phyloP scores from a whole-genome alignment of 768 basidiomycete genomes.

The Rhodocollybia butyracea region DNA sequence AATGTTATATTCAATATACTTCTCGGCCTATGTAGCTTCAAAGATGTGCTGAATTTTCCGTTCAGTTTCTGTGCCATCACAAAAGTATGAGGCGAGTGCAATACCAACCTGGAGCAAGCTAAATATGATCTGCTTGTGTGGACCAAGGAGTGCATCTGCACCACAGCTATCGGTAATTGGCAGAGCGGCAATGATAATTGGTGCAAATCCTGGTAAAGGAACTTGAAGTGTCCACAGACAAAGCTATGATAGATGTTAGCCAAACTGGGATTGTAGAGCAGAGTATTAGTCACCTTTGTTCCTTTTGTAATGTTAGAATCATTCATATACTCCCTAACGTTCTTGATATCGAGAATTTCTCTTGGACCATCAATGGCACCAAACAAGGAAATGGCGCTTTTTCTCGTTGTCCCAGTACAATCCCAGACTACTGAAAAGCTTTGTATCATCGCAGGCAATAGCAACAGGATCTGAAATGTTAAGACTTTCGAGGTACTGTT shows the following conservation, averaged over 20 bases:
- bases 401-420: constrained; percentile 20
- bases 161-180: constrained; percentile 22
- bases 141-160: constrained; percentile 15
- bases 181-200: constrained; percentile 31
- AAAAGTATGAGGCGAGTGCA: constrained; percentile 26
- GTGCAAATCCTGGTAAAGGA: constrained; percentile 27
- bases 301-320: constrained; percentile 5
- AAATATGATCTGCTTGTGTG: constrained; percentile 15
- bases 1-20: constrained; percentile 10
- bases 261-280: constrained; percentile 28
- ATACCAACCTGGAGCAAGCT: constrained; percentile 22
- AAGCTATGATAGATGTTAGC: constrained; percentile 25
- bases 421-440: constrained; percentile 21
- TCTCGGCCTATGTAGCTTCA: neutral
- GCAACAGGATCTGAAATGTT: constrained; percentile 20
- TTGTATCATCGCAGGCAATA: constrained; percentile 33
- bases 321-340: constrained; percentile 12
- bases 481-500: neutral
- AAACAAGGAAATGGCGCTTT: constrained; percentile 21
- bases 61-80: constrained; percentile 34
- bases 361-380: constrained; percentile 19
- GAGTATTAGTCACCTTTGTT: constrained; percentile 14
- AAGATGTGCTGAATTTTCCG: constrained; percentile 22
- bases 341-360: constrained; percentile 18
- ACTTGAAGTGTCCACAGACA: too few relatives aligned